Conservation (phyloP, 352 stramenopile species). For the Phytophthora chlamydospora region DNA sequence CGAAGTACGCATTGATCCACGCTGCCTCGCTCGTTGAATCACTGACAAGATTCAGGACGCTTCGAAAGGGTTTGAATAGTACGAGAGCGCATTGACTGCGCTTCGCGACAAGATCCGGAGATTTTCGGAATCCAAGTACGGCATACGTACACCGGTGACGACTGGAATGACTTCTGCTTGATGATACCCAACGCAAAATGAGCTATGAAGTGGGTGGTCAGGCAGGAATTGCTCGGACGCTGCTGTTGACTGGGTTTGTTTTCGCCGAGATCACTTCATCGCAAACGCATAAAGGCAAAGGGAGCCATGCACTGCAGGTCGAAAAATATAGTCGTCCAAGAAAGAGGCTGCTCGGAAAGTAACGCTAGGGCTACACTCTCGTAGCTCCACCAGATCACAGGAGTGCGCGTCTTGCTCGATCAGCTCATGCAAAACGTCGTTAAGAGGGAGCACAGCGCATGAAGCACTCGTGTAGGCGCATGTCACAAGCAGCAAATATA, state of each 20-base stretch:
- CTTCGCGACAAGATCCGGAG: not conserved
- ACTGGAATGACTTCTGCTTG: conserved; percentile 1
- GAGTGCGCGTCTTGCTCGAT: too few relatives aligned
- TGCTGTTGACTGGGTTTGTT: not conserved
- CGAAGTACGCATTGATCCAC: too few relatives aligned
- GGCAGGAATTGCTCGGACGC: too few relatives aligned
- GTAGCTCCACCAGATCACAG: too few relatives aligned
- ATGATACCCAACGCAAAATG: not conserved
- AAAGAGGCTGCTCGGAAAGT: not conserved
- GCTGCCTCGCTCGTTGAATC: too few relatives aligned
- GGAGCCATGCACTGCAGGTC: not conserved
- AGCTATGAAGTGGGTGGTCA: not conserved
- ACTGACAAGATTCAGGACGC: not conserved
- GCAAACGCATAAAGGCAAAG: conserved; percentile 1
- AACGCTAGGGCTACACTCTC: too few relatives aligned
- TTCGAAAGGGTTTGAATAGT: conserved; percentile 4
- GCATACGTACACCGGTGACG: not conserved
- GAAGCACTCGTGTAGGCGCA: too few relatives aligned
- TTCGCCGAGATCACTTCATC: not conserved
- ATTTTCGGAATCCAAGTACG: conserved; percentile 1
- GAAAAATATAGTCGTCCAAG: conserved; percentile 6
- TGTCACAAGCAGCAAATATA: too few relatives aligned
- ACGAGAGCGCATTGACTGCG: not conserved
- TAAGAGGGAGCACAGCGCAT: too few relatives aligned
- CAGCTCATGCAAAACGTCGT: too few relatives aligned